Base-by-base conservation (phyloP, 2,329 filamentous ascomycete species). In the Paracamarosporium sp. region DNA sequence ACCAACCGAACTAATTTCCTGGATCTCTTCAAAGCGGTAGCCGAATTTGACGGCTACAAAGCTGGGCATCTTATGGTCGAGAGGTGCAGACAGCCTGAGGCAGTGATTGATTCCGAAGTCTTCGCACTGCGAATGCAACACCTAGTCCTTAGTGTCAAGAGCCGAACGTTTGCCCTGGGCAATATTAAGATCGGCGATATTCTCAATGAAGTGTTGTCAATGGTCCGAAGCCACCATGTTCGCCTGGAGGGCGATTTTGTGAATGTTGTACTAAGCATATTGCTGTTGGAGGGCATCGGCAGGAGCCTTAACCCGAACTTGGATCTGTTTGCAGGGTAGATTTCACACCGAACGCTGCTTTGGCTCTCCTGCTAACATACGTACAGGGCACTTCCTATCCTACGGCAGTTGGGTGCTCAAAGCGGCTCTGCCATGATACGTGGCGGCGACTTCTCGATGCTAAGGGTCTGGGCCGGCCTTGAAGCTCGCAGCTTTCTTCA, bases 51-150 rank as follows among this genome's bases (percentile, higher is more conserved):
- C 72, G 95, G 95, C 9, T 97, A 97, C 80, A 93, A 92, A 73
- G 93, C 94, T 4, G 95, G 95, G 0, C 88, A 96, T 61, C 83
- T 99, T 38, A 99, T 99, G 95, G 94, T 96, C 58, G 92, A 97
- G 76, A 88, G 95, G 43, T 98, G 93, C 72, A 89, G 94, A 15
- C 93, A 97, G 73, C 95, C 95, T 0, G 90, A 95, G 43, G 91
- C 91, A 2, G 95, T 99, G 1, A 83, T 97, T 22, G 91, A 97
- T 64, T 81, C 90, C 57, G 94, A 99, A 64, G 86, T 98, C 0
- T 99, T 98, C 71, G 93, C 94, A 0, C 81, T 98, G 57, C 92
- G 93, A 74, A 98, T 99, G 94, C 93, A 99, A 77, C 93, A 98
- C 78, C 85, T 99, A 4, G 92, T 99, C 2, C 81, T 98, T 0